Conservation (phyloP, 2,329 filamentous ascomycete species). For the Fusarium sp. region DNA sequence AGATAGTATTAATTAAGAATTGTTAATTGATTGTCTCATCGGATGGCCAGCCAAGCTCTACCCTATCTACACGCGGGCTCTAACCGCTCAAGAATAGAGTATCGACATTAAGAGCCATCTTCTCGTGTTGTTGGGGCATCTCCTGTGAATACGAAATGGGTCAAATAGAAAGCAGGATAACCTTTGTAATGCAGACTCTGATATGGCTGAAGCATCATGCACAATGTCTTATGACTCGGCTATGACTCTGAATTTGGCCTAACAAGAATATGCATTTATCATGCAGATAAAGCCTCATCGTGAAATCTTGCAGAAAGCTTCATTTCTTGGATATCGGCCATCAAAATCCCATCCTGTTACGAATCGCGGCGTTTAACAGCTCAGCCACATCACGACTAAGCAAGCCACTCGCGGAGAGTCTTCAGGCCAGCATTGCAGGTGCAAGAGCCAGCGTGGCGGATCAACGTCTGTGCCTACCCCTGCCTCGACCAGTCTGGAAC, state of each 20-base stretch:
- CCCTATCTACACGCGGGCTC: too few species aligned
- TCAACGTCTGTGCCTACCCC: slow-evolving; percentile 18
- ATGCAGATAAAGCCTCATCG: too few species aligned
- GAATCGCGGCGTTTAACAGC: neutral
- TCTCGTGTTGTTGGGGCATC: neutral
- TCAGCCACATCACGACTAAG: slow-evolving; percentile 11
- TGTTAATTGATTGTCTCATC: too few species aligned
- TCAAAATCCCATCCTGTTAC: too few species aligned
- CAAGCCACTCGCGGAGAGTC: slow-evolving; percentile 33
- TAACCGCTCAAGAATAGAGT: neutral
- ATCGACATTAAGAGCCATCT: neutral
- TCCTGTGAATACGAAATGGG: neutral
- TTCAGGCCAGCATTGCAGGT: slow-evolving; percentile 12
- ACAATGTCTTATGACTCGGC: neutral
- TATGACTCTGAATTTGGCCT: neutral
- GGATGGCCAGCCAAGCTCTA: too few species aligned
- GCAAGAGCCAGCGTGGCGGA: slow-evolving; percentile 44
- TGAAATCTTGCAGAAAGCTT: too few species aligned
- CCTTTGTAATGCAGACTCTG: neutral
- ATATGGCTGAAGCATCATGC: neutral
- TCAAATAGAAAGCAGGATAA: neutral
- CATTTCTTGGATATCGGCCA: too few species aligned
- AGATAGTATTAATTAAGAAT: too few species aligned
- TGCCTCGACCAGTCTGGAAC: slow-evolving; percentile 37
- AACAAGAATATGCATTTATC: neutral